Evolutionary conservation across 2,329 filamentous ascomycete species (phyloP), one percentile per base, ranked within the genome.

Genomic region (Nigrograna mackinnonii): DNA sequence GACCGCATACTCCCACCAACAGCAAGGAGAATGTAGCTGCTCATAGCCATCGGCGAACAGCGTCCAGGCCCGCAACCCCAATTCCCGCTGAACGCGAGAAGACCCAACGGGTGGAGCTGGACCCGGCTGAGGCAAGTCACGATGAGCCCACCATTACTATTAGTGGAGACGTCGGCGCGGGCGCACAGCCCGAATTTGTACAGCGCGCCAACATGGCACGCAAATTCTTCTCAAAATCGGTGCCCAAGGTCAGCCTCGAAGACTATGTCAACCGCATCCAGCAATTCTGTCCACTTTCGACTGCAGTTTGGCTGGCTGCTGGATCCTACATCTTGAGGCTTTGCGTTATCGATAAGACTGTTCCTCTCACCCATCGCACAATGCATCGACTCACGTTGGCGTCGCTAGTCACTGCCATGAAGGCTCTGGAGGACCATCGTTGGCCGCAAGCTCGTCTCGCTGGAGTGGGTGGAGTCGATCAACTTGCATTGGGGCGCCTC

Each of bases 221-320:
- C 54, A 94, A 94, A 60, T 99, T 99, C 71, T 95, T 94, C 74
- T 92, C 87, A 51, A 96, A 94, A 66, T 82, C 84, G 37, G 84
- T 90, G 13, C 92, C 94, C 16, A 85, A 87, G 9, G 92, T 97
- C 52, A 79, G 84, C 24, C 79, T 96, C 35, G 82, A 86, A 60
- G 87, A 94, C 50, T 99, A 97, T 63, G 80, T 97, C 18, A 77
- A 85, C 58, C 87, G 92, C 13, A 82, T 97, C 44, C 91, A 97
- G 70, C 83, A 83, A 44, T 96, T 87, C 72, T 97, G 92, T 61
- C 91, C 94, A 3, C 91, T 96, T 82, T 95, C 89, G 49, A 91
- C 91, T 0, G 92, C 86, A 18, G 92, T 97, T 7, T 96, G 96
- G 70, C 83, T 99, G 19, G 90, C 92, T 1, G 86, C 91, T 4